phyloP scores from a whole-genome alignment of 345 rosid species.

The Citrus medica region DNA sequence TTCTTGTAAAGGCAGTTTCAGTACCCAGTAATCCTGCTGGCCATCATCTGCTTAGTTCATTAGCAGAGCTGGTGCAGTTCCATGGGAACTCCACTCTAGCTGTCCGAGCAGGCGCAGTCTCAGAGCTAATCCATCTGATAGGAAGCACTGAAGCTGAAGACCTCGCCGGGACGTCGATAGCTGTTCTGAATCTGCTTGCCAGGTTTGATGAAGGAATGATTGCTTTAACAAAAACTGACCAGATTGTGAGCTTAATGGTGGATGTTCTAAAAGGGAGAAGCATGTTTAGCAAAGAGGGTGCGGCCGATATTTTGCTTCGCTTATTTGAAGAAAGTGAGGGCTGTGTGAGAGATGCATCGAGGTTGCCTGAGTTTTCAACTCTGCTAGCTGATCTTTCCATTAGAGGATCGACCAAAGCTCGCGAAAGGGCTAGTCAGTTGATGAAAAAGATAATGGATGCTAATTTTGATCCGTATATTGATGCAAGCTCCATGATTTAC shows the following conservation, averaged over 20 bases:
- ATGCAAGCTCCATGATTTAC: slow-evolving; percentile 19
- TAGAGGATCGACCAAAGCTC: slow-evolving; percentile 44
- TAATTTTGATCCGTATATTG: slow-evolving; percentile 10
- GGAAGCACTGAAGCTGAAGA: slow-evolving; percentile 28
- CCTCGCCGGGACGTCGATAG: slow-evolving; percentile 37
- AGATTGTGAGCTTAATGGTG: slow-evolving; percentile 40
- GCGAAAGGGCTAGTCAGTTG: slow-evolving; percentile 43
- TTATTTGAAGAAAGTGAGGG: slow-evolving; percentile 56
- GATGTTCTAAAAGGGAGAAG: slow-evolving; percentile 44
- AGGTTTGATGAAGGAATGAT: slow-evolving; percentile 53
- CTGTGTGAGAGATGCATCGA: slow-evolving; percentile 39
- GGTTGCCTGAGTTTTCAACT: slow-evolving; percentile 32
- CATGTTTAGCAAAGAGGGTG: slow-evolving; percentile 65
- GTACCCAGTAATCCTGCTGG: slow-evolving; percentile 20
- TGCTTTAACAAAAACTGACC: slow-evolving; percentile 30
- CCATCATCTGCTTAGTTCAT: slow-evolving; percentile 47
- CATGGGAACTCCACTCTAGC: slow-evolving; percentile 67
- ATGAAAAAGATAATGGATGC: slow-evolving; percentile 48
- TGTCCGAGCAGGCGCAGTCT: slow-evolving; percentile 38
- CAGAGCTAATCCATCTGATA: slow-evolving; percentile 28
- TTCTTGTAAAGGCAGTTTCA: slow-evolving; percentile 31
- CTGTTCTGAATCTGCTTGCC: slow-evolving; percentile 38
- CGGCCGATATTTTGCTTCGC: slow-evolving; percentile 47
- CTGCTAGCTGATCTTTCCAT: slow-evolving; percentile 52
- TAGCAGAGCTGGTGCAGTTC: slow-evolving; percentile 59